A percentile compares a stretch with the other conserved stretches of the same genome.
These are phyloP conservation scores for Xylaria sp. DNA, from an alignment of 2,329 filamentous ascomycete genomes.

Conservation along the genomic window DNA sequence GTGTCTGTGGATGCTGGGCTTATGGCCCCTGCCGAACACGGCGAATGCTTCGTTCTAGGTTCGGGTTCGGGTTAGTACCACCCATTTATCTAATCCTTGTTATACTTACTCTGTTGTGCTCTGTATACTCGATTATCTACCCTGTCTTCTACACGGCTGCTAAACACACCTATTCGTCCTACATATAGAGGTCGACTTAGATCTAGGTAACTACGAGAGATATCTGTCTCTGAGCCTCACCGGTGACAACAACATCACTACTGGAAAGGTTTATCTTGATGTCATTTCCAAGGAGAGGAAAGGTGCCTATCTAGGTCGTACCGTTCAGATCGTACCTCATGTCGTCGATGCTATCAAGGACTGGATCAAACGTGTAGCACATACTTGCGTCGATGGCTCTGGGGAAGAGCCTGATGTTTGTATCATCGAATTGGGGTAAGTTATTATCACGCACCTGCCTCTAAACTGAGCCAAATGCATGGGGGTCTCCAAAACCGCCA, in stretches of 20 bases:
- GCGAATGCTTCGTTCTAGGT: slow-evolving; percentile 88
- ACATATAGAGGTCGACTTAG: slow-evolving; percentile 59
- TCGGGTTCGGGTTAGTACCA: slow-evolving; percentile 64
- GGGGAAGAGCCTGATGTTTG: slow-evolving; percentile 88
- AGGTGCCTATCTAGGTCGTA: slow-evolving; percentile 86
- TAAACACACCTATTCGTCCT: slow-evolving; percentile 7
- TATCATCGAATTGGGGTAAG: slow-evolving; percentile 66
- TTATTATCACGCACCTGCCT: not conserved
- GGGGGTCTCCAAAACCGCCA: not conserved
- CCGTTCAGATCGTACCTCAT: slow-evolving; percentile 92
- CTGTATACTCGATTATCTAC: not conserved
- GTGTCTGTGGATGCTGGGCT: slow-evolving; percentile 80
- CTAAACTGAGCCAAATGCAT: not conserved
- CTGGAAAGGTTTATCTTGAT: slow-evolving; percentile 92
- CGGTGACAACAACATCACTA: slow-evolving; percentile 94
- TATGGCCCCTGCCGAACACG: slow-evolving; percentile 59
- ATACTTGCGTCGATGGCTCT: slow-evolving; percentile 86
- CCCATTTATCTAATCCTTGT: not conserved
- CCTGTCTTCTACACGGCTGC: not conserved
- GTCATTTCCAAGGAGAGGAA: slow-evolving; percentile 79
- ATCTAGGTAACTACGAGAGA: slow-evolving; percentile 68
- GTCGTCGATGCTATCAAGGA: slow-evolving; percentile 92
- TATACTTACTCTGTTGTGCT: not conserved
- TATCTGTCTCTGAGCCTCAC: slow-evolving; percentile 86
- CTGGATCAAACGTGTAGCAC: slow-evolving; percentile 89